Evolutionary conservation across 2,329 filamentous ascomycete genomes (phyloP).

Genomic region (Delphinella strobiligena): DNA sequence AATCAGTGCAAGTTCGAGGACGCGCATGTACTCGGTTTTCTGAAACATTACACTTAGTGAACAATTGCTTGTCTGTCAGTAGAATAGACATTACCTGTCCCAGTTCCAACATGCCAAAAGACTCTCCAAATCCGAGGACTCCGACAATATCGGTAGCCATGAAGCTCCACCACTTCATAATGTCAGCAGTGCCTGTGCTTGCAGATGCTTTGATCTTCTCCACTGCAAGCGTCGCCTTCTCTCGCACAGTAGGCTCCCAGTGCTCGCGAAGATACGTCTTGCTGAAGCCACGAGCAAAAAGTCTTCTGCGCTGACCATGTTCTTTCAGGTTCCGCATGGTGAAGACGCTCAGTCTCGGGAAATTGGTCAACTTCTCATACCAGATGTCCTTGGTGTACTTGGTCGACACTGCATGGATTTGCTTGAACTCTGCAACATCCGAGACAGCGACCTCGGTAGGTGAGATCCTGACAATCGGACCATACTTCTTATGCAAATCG

Average conservation of each 20-base stretch:
- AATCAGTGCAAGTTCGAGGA: conserved; percentile 16
- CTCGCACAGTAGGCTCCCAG: conserved; percentile 21
- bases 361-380: conserved; percentile 16
- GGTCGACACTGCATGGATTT: conserved; percentile 18
- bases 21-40: conserved; percentile 16
- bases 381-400: conserved; percentile 19
- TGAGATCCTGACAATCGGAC: conserved; percentile 26
- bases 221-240: conserved; percentile 19
- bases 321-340: conserved; percentile 21
- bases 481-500: conserved; percentile 25
- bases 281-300: conserved; percentile 22
- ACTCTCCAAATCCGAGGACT: conserved; percentile 24
- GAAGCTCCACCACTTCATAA: conserved; percentile 25
- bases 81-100: conserved; percentile 15
- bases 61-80: background rate
- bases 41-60: background rate
- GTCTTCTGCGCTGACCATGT: conserved; percentile 20
- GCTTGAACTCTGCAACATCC: conserved; percentile 17
- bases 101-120: conserved; percentile 23
- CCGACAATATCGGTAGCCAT: conserved; percentile 24
- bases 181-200: conserved; percentile 19
- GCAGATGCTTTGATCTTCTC: conserved; percentile 16
- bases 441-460: conserved; percentile 19
- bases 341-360: conserved; percentile 19
- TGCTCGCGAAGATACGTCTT: conserved; percentile 19